Percentiles rank a stretch among this genome's conserved stretches.
phyloP scores from a whole-genome alignment of 2,329 filamentous ascomycete genomes.

The Aspergillus hiratsukae region DNA sequence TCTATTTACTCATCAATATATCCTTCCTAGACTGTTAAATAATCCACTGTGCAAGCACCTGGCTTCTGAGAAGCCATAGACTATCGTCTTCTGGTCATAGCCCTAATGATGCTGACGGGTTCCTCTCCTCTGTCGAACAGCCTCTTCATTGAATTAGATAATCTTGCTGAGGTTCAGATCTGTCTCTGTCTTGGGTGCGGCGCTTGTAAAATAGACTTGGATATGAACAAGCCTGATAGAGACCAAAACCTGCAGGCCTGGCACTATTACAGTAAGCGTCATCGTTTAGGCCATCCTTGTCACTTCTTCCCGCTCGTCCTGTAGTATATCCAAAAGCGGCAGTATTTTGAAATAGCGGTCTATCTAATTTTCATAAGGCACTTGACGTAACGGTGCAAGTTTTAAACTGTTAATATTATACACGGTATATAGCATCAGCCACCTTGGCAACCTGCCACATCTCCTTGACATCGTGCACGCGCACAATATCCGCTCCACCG shows the following conservation, averaged over 20 bases:
- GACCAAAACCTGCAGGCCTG: not conserved
- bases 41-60: not conserved
- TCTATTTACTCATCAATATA: not conserved
- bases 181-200: not conserved
- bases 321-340: not conserved
- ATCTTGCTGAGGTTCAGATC: not conserved
- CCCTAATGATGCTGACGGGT: too few species aligned
- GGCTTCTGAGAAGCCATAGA: not conserved
- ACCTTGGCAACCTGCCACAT: conserved; percentile 82
- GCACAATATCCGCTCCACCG: conserved; percentile 83
- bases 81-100: not conserved
- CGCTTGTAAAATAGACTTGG: not conserved
- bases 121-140: too few species aligned
- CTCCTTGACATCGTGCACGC: conserved; percentile 84
- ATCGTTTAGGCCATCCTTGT: not conserved
- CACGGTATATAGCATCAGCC: conserved; percentile 86
- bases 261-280: not conserved
- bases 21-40: not conserved
- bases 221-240: not conserved
- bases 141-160: too few species aligned
- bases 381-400: not conserved
- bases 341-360: not conserved
- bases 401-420: conserved; percentile 6
- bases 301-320: not conserved
- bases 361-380: not conserved